A percentile compares a stretch with the other conserved stretches of the same genome.
Evolutionary conservation across 495 filamentous ascomycete genomes (phyloP).

Genomic region (Lasiosphaeris hirsuta): DNA sequence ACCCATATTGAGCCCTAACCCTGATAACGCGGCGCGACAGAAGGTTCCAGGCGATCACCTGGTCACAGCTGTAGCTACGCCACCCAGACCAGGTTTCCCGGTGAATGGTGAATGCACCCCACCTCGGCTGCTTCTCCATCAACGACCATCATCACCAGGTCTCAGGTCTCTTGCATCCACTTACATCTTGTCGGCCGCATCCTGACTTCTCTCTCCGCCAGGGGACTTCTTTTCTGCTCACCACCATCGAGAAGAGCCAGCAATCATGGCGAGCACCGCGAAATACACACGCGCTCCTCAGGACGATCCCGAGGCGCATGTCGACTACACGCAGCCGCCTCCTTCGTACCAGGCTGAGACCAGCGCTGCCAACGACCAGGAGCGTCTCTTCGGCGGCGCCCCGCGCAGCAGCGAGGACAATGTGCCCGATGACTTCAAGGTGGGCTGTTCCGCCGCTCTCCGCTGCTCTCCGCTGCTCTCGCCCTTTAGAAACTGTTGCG

Average conservation of each 20-base stretch:
- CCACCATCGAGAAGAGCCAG: neutral
- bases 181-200: neutral
- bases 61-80: neutral
- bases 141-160: neutral
- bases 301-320: constrained; percentile 62
- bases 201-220: neutral
- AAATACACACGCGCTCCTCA: constrained; percentile 70
- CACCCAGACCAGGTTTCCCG: neutral
- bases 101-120: neutral
- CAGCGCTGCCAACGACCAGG: constrained; percentile 36
- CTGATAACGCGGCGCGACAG: neutral
- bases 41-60: neutral
- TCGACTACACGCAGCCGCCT: constrained; percentile 74
- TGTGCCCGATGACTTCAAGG: constrained; percentile 97
- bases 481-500: neutral
- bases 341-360: constrained; percentile 64
- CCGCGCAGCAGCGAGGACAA: constrained; percentile 81
- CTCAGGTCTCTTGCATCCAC: neutral
- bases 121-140: neutral
- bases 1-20: too few species aligned
- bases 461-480: too few species aligned
- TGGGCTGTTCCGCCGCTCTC: constrained; percentile 24
- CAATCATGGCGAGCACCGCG: constrained; percentile 60
- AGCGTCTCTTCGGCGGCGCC: constrained; percentile 43
- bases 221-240: neutral